phyloP scores from a whole-genome alignment of 495 filamentous ascomycete species.

The Saxispiralis lemnorum region DNA sequence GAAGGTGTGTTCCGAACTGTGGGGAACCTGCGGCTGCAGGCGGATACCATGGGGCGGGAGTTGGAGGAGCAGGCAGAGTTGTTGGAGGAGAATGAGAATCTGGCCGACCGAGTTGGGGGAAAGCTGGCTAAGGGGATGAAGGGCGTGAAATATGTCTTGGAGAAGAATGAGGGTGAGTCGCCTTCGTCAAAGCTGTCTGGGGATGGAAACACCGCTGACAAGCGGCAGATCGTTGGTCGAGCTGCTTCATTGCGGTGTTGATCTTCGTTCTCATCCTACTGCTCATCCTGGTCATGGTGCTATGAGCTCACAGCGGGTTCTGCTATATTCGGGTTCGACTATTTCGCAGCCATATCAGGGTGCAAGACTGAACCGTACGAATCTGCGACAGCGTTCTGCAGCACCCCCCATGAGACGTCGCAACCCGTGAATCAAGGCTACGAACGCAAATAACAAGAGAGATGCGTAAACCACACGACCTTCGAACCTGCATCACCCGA shows the following conservation, averaged over 20 bases:
- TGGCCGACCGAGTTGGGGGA: constrained; percentile 74
- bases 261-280: constrained; percentile 18
- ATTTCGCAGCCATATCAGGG: too few relatives aligned
- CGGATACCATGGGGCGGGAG: constrained; percentile 86
- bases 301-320: constrained; percentile 6
- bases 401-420: too few relatives aligned
- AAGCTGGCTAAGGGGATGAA: constrained; percentile 73
- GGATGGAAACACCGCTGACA: constrained; percentile 5
- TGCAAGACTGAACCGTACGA: too few relatives aligned
- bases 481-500: too few relatives aligned
- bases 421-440: too few relatives aligned
- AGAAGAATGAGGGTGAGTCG: constrained; percentile 70
- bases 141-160: constrained; percentile 65
- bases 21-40: constrained; percentile 72
- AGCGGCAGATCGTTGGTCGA: constrained; percentile 54
- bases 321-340: too few relatives aligned
- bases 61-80: constrained; percentile 78
- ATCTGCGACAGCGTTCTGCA: too few relatives aligned
- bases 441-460: too few relatives aligned
- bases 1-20: constrained; percentile 88
- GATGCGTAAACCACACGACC: too few relatives aligned
- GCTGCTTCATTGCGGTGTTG: constrained; percentile 60
- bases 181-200: constrained; percentile 1
- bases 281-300: constrained; percentile 18
- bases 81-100: constrained; percentile 59